Percentiles rank a stretch among this genome's conserved stretches.
Conservation (phyloP, 176 grass and related monocot species). For the Triticum dicoccoides region DNA sequence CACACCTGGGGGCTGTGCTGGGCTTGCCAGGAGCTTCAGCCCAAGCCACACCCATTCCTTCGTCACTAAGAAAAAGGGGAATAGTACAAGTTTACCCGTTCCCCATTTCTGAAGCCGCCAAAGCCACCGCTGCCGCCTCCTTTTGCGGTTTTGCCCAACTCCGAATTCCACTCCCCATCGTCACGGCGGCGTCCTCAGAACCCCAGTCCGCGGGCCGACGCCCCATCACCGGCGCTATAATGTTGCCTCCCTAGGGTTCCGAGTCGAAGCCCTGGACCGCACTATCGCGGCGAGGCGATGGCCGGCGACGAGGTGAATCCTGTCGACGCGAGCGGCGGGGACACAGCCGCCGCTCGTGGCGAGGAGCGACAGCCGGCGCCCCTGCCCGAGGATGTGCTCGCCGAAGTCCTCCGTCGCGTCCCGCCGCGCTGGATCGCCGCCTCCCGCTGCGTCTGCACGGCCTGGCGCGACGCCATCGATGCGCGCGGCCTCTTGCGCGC, state of each 20-base stretch:
- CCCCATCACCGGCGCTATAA: background rate
- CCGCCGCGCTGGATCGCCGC: background rate
- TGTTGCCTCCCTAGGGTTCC: background rate
- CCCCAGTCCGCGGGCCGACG: background rate
- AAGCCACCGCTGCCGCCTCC: background rate
- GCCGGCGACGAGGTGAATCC: background rate
- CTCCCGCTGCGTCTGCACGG: background rate
- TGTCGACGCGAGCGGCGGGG: background rate
- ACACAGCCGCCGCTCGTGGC: no score
- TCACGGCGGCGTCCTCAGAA: background rate
- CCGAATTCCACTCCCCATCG: background rate
- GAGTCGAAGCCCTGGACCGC: background rate
- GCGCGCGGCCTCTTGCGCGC: background rate
- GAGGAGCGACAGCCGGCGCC: background rate
- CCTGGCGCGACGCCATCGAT: background rate
- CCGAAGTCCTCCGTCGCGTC: background rate
- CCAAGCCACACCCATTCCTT: no score
- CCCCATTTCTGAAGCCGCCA: background rate
- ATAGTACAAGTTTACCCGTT: background rate
- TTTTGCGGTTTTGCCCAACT: background rate
- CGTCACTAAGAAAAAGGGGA: no score
- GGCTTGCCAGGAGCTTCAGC: no score
- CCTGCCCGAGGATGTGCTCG: background rate
- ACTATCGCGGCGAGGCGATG: background rate
- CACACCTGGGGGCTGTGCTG: no score